phyloP scores from a whole-genome alignment of 2,329 filamentous ascomycete species.

The Aplosporella prunicola region DNA sequence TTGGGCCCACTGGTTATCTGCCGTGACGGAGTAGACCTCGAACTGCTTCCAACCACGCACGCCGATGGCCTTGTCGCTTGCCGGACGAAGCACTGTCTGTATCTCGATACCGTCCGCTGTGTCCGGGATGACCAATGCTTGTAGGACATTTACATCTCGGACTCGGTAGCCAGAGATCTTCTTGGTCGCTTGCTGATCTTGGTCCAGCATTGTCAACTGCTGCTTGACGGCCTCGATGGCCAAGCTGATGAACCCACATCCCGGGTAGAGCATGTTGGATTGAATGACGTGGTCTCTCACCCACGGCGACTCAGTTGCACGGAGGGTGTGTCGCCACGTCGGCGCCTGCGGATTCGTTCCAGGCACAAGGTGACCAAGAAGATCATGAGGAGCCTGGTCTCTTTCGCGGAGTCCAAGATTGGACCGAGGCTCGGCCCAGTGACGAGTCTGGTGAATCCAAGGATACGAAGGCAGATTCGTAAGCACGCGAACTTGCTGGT shows the following conservation, averaged over 20 bases:
- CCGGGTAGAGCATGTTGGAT: conserved; percentile 22
- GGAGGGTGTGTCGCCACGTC: conserved; percentile 15
- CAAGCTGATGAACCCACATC: conserved; percentile 22
- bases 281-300: conserved; percentile 18
- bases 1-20: conserved; percentile 1
- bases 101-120: neutral
- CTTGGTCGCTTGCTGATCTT: neutral
- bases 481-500: too few relatives aligned
- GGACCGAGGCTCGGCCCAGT: conserved; percentile 15
- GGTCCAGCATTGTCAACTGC: neutral
- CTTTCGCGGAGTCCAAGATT: neutral
- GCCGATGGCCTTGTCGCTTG: neutral
- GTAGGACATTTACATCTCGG: neutral
- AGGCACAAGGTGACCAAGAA: conserved; percentile 20
- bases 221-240: conserved; percentile 25
- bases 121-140: neutral
- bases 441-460: conserved; percentile 18
- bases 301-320: conserved; percentile 17
- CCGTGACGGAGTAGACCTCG: conserved; percentile 1
- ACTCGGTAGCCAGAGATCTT: neutral
- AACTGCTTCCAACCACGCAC: conserved; percentile 2
- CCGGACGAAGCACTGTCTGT: neutral
- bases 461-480: conserved; percentile 18
- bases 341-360: conserved; percentile 14
- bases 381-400: conserved; percentile 7